Evolutionary conservation across 345 rosid species (phyloP), one percentile per base, ranked within the genome.

Genomic region (Lepidium africanum): DNA sequence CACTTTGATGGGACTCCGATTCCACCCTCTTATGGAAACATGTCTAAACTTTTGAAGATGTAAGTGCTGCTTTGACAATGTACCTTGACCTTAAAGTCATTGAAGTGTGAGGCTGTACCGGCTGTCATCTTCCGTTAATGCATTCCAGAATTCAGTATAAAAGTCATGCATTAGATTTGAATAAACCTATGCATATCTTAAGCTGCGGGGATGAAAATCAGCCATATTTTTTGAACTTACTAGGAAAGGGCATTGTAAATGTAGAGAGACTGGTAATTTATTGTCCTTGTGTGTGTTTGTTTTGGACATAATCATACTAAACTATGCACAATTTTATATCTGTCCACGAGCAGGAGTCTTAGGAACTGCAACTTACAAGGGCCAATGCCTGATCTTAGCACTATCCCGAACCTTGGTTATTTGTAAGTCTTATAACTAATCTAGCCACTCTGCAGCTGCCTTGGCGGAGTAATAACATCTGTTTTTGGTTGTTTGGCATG

Each of bases 311-410:
- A 36, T 32, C 40, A 5, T 50, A 45, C 70, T 53, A 45, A 63
- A 41, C n/a, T n/a, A 17, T 55, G 49, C 50, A 46, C 55, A 41
- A 7, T 8, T 47, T 39, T 62, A 7, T 27, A 30, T 42, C 30
- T 59, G 21, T 65, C 67, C 52, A 61, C 41, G 76, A 2, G 77
- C 85, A 94, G 99, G 92, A 94, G 99, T 52, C 82, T 91, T 46
- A 83, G 95, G 76, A 94, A 86, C 76, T 94, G 99, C 65, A 78
- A 78, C 73, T 86, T 94, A 89, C 83, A 77, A 78, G 99, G 99
- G 62, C 78, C 82, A 42, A 78, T 94, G 41, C 99, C 99, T 71
- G 95, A 94, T 74, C 76, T 94, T 68, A 94, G 97, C 76, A 69
- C 65, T 23, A 87, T 94, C 54, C 84, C 83, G 12, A 2, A 72